Evolutionary conservation across 2,329 filamentous ascomycete species (phyloP).

Genomic region (Paraphoma chrysanthemicola): DNA sequence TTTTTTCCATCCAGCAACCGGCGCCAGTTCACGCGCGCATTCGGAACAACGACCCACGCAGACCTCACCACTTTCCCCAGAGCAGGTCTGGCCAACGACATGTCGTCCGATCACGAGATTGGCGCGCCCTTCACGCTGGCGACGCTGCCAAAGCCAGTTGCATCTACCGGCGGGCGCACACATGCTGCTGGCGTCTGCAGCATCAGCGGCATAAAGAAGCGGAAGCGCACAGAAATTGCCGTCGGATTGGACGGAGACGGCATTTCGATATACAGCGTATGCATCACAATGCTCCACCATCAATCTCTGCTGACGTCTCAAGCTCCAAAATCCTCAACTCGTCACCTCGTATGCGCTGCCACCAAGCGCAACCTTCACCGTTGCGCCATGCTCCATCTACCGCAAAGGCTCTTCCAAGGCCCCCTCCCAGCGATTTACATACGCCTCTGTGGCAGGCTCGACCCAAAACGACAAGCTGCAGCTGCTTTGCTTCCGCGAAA

Average conservation of each 20-base stretch:
- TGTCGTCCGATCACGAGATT: conserved; percentile 47
- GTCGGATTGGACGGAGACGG: conserved; percentile 67
- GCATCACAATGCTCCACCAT: conserved; percentile 12
- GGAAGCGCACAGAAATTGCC: conserved; percentile 68
- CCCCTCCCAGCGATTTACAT: conserved; percentile 61
- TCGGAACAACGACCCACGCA: conserved; percentile 27
- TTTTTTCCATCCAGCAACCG: conserved; percentile 27
- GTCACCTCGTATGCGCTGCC: conserved; percentile 68
- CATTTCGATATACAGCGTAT: conserved; percentile 68
- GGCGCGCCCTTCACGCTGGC: conserved; percentile 52
- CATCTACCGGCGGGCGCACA: conserved; percentile 48
- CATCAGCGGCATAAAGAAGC: conserved; percentile 62
- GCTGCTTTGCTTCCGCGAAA: conserved; percentile 63
- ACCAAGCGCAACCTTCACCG: conserved; percentile 64
- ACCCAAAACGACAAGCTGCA: conserved; percentile 56
- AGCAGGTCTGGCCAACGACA: conserved; percentile 37
- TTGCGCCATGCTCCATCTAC: conserved; percentile 65
- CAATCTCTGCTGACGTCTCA: conserved; percentile 14
- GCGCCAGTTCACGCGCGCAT: conserved; percentile 19
- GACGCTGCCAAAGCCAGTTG: conserved; percentile 52
- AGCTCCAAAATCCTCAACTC: conserved; percentile 68
- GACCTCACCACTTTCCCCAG: conserved; percentile 16
- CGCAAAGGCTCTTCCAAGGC: conserved; percentile 54
- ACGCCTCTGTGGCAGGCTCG: conserved; percentile 58
- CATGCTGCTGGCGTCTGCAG: conserved; percentile 59